These are phyloP conservation scores for Aspergillus heteromorphus DNA, from an alignment of 495 filamentous ascomycete genomes.

Conservation along the genomic window DNA sequence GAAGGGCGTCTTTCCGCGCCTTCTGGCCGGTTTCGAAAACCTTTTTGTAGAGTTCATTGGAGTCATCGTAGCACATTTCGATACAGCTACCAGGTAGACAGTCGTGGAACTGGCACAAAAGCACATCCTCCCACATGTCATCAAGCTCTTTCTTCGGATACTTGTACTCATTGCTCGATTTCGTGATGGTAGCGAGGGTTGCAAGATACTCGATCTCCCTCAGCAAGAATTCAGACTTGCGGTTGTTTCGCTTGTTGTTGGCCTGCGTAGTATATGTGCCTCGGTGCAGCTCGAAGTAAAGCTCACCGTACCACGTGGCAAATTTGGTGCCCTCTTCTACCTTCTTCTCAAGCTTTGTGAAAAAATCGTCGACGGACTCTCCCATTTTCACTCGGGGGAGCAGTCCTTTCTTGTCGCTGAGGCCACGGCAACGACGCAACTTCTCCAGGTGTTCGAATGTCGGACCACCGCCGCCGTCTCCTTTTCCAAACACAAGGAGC, in stretches of 20 bases:
- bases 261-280: constrained; percentile 96
- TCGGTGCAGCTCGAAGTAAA: constrained; percentile 95
- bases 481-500: constrained; percentile 89
- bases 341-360: constrained; percentile 72
- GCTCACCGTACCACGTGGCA: constrained; percentile 94
- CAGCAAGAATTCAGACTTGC: constrained; percentile 75
- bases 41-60: constrained; percentile 75
- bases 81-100: constrained; percentile 93
- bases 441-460: constrained; percentile 95
- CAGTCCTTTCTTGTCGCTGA: constrained; percentile 79
- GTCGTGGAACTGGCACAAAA: constrained; percentile 96
- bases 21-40: constrained; percentile 73
- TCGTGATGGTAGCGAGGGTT: constrained; percentile 71
- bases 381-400: constrained; percentile 88
- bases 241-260: constrained; percentile 93
- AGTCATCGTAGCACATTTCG: constrained; percentile 95
- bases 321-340: constrained; percentile 67
- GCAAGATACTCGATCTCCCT: constrained; percentile 86
- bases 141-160: constrained; percentile 92
- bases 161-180: constrained; percentile 54
- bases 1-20: constrained; percentile 62
- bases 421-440: constrained; percentile 85
- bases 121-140: constrained; percentile 81
- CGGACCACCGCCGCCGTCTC: constrained; percentile 91
- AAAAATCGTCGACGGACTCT: constrained; percentile 93